These are phyloP conservation scores for Xylariales sp. DNA, from an alignment of 2,329 filamentous ascomycete species.

Conservation along the genomic window DNA sequence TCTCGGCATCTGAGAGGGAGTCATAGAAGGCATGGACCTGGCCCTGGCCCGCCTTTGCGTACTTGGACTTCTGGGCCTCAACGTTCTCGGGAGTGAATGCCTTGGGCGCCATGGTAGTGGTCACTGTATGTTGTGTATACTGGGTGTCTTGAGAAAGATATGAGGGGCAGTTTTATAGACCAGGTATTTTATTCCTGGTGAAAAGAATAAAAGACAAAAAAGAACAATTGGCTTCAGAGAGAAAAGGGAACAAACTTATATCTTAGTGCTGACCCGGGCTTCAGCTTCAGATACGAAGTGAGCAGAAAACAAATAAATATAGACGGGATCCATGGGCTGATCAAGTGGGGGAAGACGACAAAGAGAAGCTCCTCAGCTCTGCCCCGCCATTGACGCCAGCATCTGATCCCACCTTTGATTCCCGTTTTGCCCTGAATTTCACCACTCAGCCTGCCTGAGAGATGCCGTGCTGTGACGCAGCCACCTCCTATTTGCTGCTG, in stretches of 20 bases:
- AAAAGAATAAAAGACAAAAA: not conserved
- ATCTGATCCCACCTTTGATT: not conserved
- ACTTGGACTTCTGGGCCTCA: slow-evolving; percentile 64
- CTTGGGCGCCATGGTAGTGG: slow-evolving; percentile 28
- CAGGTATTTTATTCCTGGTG: not conserved
- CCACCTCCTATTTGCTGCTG: slow-evolving; percentile 8
- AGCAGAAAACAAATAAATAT: slow-evolving; percentile 8
- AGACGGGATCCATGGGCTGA: slow-evolving; percentile 6
- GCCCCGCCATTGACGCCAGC: slow-evolving; percentile 6
- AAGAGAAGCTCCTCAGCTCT: slow-evolving; percentile 9
- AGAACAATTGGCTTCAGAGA: slow-evolving; percentile 1
- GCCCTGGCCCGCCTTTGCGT: slow-evolving; percentile 68
- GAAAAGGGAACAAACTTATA: not conserved
- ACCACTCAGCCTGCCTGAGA: slow-evolving; percentile 6
- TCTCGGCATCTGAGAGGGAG: slow-evolving; percentile 65
- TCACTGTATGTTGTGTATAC: not conserved
- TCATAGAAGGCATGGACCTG: slow-evolving; percentile 90
- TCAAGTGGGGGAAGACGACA: slow-evolving; percentile 6
- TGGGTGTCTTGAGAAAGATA: not conserved
- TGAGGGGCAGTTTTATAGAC: slow-evolving; percentile 3
- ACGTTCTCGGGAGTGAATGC: slow-evolving; percentile 63
- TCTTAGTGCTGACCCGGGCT: slow-evolving; percentile 7
- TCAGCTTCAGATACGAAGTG: slow-evolving; percentile 1
- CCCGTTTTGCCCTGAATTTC: slow-evolving; percentile 3
- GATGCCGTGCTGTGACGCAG: slow-evolving; percentile 3